These are phyloP conservation scores for Colletotrichum sp. DNA, from an alignment of 2,329 filamentous ascomycete genomes.

Conservation along the genomic window DNA sequence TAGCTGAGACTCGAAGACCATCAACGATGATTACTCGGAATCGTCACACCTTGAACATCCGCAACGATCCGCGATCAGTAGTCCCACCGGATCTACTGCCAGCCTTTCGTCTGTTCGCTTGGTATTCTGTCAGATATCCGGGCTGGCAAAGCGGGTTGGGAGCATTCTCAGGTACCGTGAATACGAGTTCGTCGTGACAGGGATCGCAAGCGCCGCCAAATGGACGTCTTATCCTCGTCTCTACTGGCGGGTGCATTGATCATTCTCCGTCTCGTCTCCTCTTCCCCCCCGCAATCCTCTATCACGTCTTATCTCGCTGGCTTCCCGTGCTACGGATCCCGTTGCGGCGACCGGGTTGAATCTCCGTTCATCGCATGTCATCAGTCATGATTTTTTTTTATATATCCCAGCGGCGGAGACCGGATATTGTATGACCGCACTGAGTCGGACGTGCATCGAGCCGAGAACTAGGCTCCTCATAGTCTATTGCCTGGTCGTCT, in stretches of 20 bases:
- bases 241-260: slow-evolving; percentile 10
- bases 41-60: neutral
- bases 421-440: neutral
- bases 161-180: slow-evolving; percentile 3
- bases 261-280: slow-evolving; percentile 18
- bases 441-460: neutral
- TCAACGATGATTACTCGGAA: neutral
- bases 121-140: neutral
- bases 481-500: neutral
- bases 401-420: neutral
- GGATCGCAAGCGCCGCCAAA: slow-evolving; percentile 17
- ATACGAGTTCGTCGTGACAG: slow-evolving; percentile 15
- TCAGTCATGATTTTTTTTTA: neutral
- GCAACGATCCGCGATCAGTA: neutral
- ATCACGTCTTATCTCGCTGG: slow-evolving; percentile 22
- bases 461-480: neutral
- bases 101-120: neutral
- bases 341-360: neutral
- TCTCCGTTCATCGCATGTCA: slow-evolving; percentile 11
- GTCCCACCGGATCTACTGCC: neutral
- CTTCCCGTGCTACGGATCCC: slow-evolving; percentile 14
- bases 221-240: slow-evolving; percentile 4
- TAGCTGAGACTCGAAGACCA: neutral
- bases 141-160: neutral
- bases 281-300: slow-evolving; percentile 16